Base-by-base conservation (phyloP, 2,329 filamentous ascomycete genomes). In the Xylogone sp. region DNA sequence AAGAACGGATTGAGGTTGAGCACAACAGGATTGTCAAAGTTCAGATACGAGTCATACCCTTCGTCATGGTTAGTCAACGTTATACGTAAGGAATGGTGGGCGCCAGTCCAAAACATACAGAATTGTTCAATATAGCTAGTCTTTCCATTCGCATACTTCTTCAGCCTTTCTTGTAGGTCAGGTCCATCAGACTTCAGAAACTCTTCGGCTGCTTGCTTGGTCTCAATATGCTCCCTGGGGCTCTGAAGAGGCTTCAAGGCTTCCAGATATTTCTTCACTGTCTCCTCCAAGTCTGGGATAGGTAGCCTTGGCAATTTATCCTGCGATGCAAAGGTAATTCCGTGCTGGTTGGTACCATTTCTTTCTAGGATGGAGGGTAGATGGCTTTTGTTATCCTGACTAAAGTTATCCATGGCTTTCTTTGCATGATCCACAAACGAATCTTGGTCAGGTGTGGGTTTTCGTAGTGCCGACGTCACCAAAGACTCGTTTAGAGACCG, bases 1-100 rank as follows among this genome's bases (percentile, higher is more conserved):
- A 99, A 99, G 73, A 99, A 99, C 0, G 94, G 94, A 65, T 99
- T 99, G 58, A 99, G 75, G 71, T 99, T 97, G 59, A 99, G 80
- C 42, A 99, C 94, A 42, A 99, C 94, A 0, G 94, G 92, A 65
- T 97, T 97, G 68, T 97, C 94, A 66, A 87, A 99, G 72, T 97
- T 97, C 56, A 99, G 78, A 66, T 97, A 99, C 24, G 94, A 97
- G 69, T 99, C 94, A 68, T 97, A 97, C 94, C 92, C 92, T 96
- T 34, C 27, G 20, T 16, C 19, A 12, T 43, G 24, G 20, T 61
- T 29, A 60, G 46, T 29, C 22, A 42, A n/a, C n/a, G 10, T 3
- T 10, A 18, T 31, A 16, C 21, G 7, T 2, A 16, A 39, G 5
- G 12, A 7, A 9, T 39, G 34, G 12, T 16, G n/a, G 34, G n/a